Evolutionary conservation across 306 rosid genomes (phyloP).

Genomic region (Cercis canadensis): DNA sequence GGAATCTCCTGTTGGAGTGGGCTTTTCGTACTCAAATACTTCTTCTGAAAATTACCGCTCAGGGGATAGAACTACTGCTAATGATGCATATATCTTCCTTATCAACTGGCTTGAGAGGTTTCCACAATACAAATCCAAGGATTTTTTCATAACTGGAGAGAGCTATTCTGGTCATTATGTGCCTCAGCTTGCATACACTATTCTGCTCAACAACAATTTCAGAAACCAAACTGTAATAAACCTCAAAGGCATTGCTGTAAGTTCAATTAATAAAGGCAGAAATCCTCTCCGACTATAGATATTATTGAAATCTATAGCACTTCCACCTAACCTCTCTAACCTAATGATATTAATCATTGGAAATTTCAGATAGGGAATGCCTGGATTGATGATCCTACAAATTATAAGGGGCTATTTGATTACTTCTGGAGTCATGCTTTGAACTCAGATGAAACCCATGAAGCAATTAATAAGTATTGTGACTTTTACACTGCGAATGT

Average conservation of each 20-base stretch:
- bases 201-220: no score
- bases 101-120: conserved; percentile 70
- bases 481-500: conserved; percentile 19
- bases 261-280: neutral
- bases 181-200: no score
- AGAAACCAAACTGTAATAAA: no score
- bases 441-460: conserved; percentile 63
- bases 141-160: conserved; percentile 62
- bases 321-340: neutral
- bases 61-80: conserved; percentile 55
- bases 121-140: conserved; percentile 61
- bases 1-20: conserved; percentile 73
- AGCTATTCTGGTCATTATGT: conserved; percentile 68
- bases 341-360: neutral
- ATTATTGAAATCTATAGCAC: neutral
- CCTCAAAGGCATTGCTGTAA: conserved; percentile 64
- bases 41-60: conserved; percentile 36
- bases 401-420: conserved; percentile 31
- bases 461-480: conserved; percentile 50
- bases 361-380: conserved; percentile 61
- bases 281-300: no score
- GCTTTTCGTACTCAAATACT: conserved; percentile 67
- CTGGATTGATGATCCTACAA: conserved; percentile 53
- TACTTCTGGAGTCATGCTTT: conserved; percentile 60
- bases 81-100: conserved; percentile 58